Conservation (phyloP, 1,284 basidiomycete species). For the Ustilago tritici region DNA sequence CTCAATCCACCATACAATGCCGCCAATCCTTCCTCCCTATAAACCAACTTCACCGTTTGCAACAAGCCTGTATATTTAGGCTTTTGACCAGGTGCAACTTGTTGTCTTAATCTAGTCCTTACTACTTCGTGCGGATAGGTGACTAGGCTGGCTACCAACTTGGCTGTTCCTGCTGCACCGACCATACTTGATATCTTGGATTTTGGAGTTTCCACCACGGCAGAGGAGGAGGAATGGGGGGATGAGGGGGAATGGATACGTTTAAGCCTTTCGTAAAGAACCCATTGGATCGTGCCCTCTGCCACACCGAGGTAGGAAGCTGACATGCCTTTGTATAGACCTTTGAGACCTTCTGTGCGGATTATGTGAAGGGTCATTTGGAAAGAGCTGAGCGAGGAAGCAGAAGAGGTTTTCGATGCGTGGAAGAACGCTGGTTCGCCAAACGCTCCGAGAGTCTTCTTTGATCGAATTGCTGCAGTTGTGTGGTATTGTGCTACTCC, state of each 20-base stretch:
- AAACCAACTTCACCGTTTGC: conserved; percentile 86
- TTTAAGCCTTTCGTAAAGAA: conserved; percentile 89
- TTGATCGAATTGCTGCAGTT: conserved; percentile 8
- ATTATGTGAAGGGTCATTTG: conserved; percentile 80
- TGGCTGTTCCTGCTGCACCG: conserved; percentile 90
- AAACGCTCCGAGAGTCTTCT: conserved; percentile 32
- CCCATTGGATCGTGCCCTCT: conserved; percentile 98
- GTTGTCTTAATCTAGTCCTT: conserved; percentile 88
- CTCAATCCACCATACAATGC: conserved; percentile 92
- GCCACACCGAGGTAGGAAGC: conserved; percentile 96
- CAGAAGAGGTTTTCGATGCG: conserved; percentile 46
- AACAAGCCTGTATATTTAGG: conserved; percentile 85
- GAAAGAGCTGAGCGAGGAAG: conserved; percentile 73
- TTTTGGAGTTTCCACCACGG: background rate
- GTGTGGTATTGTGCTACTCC: conserved; percentile 17
- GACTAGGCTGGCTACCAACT: conserved; percentile 75
- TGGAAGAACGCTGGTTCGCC: conserved; percentile 56
- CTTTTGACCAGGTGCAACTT: conserved; percentile 73
- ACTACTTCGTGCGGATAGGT: conserved; percentile 72
- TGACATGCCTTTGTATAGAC: conserved; percentile 93
- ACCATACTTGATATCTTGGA: conserved; percentile 77
- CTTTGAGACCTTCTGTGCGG: conserved; percentile 83
- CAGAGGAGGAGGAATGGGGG: too few relatives aligned
- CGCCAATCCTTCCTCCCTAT: conserved; percentile 87
- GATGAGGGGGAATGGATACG: background rate